Base-by-base conservation (phyloP, 1,284 basidiomycete species). In the Tremellales sp. region DNA sequence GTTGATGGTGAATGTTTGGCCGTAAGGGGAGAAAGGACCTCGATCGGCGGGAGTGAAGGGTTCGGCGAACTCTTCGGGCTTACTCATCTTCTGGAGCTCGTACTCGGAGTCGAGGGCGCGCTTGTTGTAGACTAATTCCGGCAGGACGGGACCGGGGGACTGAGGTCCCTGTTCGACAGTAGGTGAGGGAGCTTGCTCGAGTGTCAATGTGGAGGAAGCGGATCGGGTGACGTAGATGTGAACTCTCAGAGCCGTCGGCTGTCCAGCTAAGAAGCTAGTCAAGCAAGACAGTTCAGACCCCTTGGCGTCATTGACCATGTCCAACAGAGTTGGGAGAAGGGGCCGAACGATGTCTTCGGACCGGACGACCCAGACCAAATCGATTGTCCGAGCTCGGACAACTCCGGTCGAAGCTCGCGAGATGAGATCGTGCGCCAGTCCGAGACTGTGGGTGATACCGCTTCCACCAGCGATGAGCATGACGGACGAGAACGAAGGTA, bases 401-500 rank as follows among this genome's bases (percentile, higher is more conserved):
- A 58, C 61, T 35, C 68, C 69, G 7, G 60, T 58, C 0, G 66
- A 65, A n/a, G 69, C 59, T 19, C 57, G 53, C 3, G 44, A 47
- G 21, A 73, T 52, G 5, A 75, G 56, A 45, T 73, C 67, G 36
- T 67, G 60, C 2, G 66, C 70, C 3, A 72, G 42, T 15, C 56
- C 53, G n/a, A 72, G 57, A 7, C 69, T 53, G 49, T 70, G 62
- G 4, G 67, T 61, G 59, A 74, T 70, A 21, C 74, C 74, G 2
- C 66, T 68, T 13, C 74, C 74, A 13, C 70, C 74, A 19, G 70
- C 67, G 7, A 72, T 45, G 11, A 74, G 61, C 31, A 72, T 40
- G 17, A 73, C 53, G 0, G 65, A 65, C 0, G 69, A 69, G 56
- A 71, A 75, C 2, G 70, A 62, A 2, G 61, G 52, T 11, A 67